These are phyloP conservation scores for Sodiomyces alkalinus DNA, from an alignment of 2,329 filamentous ascomycete genomes.

Conservation along the genomic window DNA sequence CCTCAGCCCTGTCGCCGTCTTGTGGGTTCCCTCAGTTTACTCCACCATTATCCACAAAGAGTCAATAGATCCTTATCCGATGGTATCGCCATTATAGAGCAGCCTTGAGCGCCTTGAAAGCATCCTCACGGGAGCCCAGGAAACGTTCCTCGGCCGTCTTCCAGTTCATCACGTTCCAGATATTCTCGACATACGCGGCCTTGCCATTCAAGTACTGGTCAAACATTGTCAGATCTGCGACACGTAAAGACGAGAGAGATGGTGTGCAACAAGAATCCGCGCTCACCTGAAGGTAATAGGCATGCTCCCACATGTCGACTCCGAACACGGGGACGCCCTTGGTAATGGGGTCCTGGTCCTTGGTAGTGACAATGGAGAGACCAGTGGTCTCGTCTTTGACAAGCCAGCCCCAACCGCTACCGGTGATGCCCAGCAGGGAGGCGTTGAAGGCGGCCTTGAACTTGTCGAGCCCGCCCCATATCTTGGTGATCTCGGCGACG, in stretches of 20 bases:
- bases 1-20: no score
- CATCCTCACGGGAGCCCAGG: constrained; percentile 28
- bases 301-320: constrained; percentile 89
- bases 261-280: not conserved
- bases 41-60: no score
- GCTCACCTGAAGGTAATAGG: constrained; percentile 65
- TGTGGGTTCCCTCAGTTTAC: no score
- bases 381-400: constrained; percentile 45
- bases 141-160: constrained; percentile 52
- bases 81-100: constrained; percentile 19
- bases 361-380: constrained; percentile 63
- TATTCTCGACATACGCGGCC: constrained; percentile 58
- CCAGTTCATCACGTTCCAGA: constrained; percentile 72
- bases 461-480: constrained; percentile 52
- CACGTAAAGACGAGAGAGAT: not conserved
- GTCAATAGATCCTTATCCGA: not conserved
- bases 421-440: constrained; percentile 57
- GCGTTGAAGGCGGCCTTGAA: constrained; percentile 54
- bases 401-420: constrained; percentile 82
- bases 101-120: constrained; percentile 27
- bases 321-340: constrained; percentile 54
- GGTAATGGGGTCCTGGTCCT: constrained; percentile 69
- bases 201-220: constrained; percentile 63
- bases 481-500: constrained; percentile 40
- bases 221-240: constrained; percentile 7